phyloP scores from a whole-genome alignment of 2,329 filamentous ascomycete genomes.

The Septoria petroselini region DNA sequence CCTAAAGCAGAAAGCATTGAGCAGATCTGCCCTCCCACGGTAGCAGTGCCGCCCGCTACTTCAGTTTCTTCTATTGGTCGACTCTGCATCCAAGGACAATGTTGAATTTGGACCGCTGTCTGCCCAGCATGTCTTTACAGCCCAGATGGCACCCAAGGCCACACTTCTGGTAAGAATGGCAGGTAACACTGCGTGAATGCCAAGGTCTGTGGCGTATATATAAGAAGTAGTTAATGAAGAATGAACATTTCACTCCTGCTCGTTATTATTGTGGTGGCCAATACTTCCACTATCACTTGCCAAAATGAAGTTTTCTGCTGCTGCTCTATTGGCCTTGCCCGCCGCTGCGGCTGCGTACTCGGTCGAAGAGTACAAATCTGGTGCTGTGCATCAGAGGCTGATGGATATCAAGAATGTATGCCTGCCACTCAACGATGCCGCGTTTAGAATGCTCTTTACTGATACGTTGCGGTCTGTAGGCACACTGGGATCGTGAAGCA shows the following conservation, averaged over 20 bases:
- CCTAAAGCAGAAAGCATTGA: not conserved
- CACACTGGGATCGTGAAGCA: not conserved
- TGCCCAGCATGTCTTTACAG: not conserved
- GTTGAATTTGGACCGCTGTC: not conserved
- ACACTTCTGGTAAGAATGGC: not conserved
- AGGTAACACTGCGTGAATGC: not conserved
- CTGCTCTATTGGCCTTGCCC: constrained; percentile 14
- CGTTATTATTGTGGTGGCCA: not conserved
- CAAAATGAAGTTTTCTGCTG: constrained; percentile 22
- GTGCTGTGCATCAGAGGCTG: constrained; percentile 22
- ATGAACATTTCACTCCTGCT: constrained; percentile 1
- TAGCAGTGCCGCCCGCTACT: not conserved
- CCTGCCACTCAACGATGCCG: not conserved
- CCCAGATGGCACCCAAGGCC: not conserved
- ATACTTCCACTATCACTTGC: too few species aligned
- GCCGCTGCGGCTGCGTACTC: constrained; percentile 21
- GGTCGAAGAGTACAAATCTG: constrained; percentile 20
- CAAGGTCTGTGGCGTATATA: not conserved
- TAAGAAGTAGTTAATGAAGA: not conserved
- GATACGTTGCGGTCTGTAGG: not conserved
- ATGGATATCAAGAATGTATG: constrained; percentile 24
- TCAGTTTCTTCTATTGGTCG: not conserved
- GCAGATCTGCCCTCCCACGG: not conserved
- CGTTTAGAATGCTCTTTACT: too few species aligned
- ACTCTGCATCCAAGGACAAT: too few species aligned